These are phyloP conservation scores for Diplodia intermedia DNA, from an alignment of 2,329 filamentous ascomycete species.

Conservation along the genomic window DNA sequence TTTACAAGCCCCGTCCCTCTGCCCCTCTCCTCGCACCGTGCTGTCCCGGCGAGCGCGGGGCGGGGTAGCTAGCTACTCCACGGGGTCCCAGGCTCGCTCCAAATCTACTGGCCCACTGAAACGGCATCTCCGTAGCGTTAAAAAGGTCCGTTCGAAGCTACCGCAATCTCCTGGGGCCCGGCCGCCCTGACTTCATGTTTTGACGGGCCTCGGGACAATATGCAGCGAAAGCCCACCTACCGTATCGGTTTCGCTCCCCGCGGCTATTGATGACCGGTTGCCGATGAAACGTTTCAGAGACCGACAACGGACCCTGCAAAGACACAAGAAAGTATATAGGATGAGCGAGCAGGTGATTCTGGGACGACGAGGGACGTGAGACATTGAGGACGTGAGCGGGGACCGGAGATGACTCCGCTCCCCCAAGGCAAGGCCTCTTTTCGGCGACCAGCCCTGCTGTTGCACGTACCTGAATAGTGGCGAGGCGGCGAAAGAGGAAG, in stretches of 20 bases:
- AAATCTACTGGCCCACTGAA: not conserved
- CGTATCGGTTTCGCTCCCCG: not conserved
- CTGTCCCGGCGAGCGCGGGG: constrained; percentile 11
- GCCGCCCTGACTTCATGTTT: not conserved
- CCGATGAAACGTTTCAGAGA: not conserved
- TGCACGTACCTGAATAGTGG: not conserved
- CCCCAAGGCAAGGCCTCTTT: not conserved
- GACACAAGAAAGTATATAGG: no score
- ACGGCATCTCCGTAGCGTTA: not conserved
- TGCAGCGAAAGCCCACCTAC: constrained; percentile 11
- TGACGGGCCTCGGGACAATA: constrained; percentile 8
- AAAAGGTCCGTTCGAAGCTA: not conserved
- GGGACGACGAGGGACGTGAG: no score
- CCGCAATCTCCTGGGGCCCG: not conserved
- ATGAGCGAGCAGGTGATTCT: no score
- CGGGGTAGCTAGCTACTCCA: not conserved
- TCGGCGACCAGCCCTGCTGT: not conserved
- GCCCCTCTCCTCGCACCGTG: constrained; percentile 13
- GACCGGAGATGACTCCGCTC: not conserved
- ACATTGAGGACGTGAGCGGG: not conserved
- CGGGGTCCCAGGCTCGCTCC: not conserved
- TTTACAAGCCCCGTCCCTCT: not conserved
- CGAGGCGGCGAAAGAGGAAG: not conserved
- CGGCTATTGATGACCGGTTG: not conserved
- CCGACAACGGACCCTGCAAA: not conserved